phyloP scores from a whole-genome alignment of 2,329 filamentous ascomycete species.

The Colletotrichum sp. region DNA sequence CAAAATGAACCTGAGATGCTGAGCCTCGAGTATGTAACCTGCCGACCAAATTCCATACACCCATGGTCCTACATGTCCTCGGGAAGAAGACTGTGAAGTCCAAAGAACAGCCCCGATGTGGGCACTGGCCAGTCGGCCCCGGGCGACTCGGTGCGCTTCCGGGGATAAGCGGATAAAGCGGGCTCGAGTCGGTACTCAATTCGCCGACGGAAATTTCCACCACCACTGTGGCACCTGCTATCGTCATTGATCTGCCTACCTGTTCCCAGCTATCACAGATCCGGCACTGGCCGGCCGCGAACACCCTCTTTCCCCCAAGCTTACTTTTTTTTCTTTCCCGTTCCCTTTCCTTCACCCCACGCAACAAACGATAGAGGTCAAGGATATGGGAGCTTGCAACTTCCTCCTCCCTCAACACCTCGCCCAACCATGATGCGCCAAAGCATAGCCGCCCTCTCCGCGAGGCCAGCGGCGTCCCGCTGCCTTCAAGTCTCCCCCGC shows the following conservation, averaged over 20 bases:
- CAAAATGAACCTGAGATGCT: not conserved
- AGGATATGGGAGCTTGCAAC: not conserved
- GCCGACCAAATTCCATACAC: not conserved
- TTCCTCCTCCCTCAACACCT: not conserved
- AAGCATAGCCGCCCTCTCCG: slow-evolving; percentile 28
- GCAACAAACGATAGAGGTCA: not conserved
- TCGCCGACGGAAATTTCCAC: slow-evolving; percentile 9
- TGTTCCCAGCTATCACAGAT: not conserved
- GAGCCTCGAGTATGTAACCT: not conserved
- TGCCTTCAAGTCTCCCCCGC: not conserved
- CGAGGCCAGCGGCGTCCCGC: slow-evolving; percentile 21
- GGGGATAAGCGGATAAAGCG: slow-evolving; percentile 14
- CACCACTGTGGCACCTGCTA: not conserved
- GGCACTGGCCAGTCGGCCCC: not conserved
- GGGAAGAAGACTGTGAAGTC: not conserved
- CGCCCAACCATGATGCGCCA: slow-evolving; percentile 29
- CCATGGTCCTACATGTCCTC: not conserved
- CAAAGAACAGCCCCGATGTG: not conserved
- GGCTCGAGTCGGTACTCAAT: slow-evolving; percentile 2
- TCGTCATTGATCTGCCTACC: slow-evolving; percentile 14
- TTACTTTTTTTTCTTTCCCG: not conserved
- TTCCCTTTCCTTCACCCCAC: not conserved
- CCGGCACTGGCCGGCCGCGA: not conserved
- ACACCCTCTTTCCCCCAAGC: not conserved
- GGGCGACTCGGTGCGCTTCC: not conserved